phyloP scores from a whole-genome alignment of 306 rosid species.

The Casuarina glauca region DNA sequence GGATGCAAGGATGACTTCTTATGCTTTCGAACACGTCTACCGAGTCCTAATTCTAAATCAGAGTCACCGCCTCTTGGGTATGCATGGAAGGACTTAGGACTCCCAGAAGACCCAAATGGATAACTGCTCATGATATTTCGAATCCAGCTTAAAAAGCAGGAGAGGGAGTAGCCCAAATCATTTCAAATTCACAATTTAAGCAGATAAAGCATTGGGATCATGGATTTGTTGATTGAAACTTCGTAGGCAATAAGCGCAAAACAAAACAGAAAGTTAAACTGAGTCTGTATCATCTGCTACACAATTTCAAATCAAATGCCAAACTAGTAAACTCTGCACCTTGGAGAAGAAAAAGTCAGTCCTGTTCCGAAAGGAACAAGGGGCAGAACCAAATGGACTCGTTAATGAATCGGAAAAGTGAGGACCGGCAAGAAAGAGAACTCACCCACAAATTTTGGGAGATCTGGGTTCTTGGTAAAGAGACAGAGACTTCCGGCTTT shows the following conservation, averaged over 20 bases:
- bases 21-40: slow-evolving; percentile 56
- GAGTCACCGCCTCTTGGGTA: slow-evolving; percentile 56
- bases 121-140: slow-evolving; percentile 48
- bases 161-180: slow-evolving; percentile 4
- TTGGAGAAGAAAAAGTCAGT: neutral
- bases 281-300: neutral
- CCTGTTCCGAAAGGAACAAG: neutral
- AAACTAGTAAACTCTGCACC: neutral
- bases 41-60: slow-evolving; percentile 74
- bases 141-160: slow-evolving; percentile 20
- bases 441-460: neutral
- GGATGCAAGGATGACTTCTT: slow-evolving; percentile 36
- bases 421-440: neutral
- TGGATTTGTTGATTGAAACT: neutral
- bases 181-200: slow-evolving; percentile 8
- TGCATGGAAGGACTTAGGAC: slow-evolving; percentile 59
- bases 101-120: slow-evolving; percentile 55
- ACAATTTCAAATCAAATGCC: neutral
- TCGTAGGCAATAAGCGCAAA: neutral
- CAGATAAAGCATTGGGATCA: slow-evolving; percentile 4
- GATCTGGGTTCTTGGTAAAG: neutral
- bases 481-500: neutral
- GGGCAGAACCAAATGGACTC: neutral
- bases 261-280: neutral
- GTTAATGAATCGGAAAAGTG: neutral